Percentiles rank a stretch among this genome's conserved stretches.
These are phyloP conservation scores for Saccharomyces hybrid DNA, from an alignment of 1,139 yeast species.

Conservation along the genomic window DNA sequence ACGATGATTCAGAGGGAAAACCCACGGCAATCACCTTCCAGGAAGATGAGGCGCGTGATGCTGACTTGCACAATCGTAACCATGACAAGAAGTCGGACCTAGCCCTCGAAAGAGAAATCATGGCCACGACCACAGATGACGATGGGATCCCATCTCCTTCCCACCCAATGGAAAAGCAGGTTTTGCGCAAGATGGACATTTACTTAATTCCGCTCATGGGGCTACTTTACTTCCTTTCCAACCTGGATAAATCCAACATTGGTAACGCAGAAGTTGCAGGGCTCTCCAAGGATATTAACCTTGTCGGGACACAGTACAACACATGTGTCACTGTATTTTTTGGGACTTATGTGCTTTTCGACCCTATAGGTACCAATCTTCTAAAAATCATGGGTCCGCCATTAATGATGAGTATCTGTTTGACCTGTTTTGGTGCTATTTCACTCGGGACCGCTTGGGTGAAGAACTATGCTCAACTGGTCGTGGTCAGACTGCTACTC, in stretches of 20 bases:
- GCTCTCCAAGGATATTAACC: constrained; percentile 42
- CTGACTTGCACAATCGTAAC: neutral
- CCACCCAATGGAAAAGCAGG: constrained; percentile 35
- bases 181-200: constrained; percentile 43
- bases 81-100: constrained; percentile 9
- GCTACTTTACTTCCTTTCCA: constrained; percentile 46
- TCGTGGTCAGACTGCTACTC: constrained; percentile 41
- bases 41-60: neutral
- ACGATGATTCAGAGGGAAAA: neutral
- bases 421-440: constrained; percentile 44
- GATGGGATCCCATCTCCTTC: constrained; percentile 23
- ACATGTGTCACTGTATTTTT: constrained; percentile 47
- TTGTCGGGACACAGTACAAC: constrained; percentile 45
- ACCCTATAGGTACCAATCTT: constrained; percentile 44
- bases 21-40: neutral
- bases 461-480: constrained; percentile 38
- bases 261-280: constrained; percentile 58
- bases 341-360: constrained; percentile 50
- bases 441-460: constrained; percentile 45
- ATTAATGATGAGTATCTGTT: constrained; percentile 25
- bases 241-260: constrained; percentile 51
- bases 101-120: constrained; percentile 17
- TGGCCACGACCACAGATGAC: constrained; percentile 23
- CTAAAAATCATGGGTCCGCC: constrained; percentile 33
- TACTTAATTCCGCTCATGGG: constrained; percentile 49